phyloP scores from a whole-genome alignment of 1,284 basidiomycete genomes.

The Rhodofomes roseus region DNA sequence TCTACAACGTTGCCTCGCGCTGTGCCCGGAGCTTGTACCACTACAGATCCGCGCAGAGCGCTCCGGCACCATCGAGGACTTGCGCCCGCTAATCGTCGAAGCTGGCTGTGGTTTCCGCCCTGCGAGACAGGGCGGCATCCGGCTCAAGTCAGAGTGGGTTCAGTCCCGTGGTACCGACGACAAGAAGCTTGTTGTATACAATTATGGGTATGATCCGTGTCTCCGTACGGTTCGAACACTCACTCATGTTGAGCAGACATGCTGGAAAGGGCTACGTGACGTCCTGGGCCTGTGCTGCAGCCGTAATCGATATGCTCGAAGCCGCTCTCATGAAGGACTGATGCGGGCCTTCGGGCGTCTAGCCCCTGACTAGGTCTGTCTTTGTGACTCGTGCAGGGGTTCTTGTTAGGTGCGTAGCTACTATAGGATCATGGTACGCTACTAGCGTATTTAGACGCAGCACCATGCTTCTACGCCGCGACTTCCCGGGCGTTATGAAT shows the following conservation, averaged over 20 bases:
- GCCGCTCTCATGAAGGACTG: background rate
- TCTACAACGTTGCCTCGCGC: too few species aligned
- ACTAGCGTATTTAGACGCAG: too few species aligned
- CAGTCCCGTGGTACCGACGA: constrained; percentile 10
- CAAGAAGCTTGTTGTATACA: constrained; percentile 37
- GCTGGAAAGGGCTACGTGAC: constrained; percentile 32
- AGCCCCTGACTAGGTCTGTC: background rate
- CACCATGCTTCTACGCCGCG: background rate
- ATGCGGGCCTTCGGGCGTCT: background rate
- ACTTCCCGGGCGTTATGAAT: background rate
- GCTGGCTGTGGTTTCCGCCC: constrained; percentile 58
- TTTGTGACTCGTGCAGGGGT: background rate
- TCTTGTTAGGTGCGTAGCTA: background rate
- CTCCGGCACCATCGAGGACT: constrained; percentile 56
- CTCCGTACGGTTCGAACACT: too few species aligned
- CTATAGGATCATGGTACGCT: background rate
- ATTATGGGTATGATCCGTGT: constrained; percentile 39
- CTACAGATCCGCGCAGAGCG: too few species aligned
- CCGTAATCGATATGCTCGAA: constrained; percentile 6
- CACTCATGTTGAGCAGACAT: constrained; percentile 28
- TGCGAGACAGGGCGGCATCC: constrained; percentile 42
- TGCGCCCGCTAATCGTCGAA: constrained; percentile 57
- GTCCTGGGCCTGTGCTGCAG: constrained; percentile 5
- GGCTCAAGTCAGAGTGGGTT: constrained; percentile 36
- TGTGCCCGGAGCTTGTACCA: too few species aligned